Percentiles rank a stretch among this genome's conserved stretches.
phyloP scores from a whole-genome alignment of 345 rosid species.

The Gossypioides kirkii region DNA sequence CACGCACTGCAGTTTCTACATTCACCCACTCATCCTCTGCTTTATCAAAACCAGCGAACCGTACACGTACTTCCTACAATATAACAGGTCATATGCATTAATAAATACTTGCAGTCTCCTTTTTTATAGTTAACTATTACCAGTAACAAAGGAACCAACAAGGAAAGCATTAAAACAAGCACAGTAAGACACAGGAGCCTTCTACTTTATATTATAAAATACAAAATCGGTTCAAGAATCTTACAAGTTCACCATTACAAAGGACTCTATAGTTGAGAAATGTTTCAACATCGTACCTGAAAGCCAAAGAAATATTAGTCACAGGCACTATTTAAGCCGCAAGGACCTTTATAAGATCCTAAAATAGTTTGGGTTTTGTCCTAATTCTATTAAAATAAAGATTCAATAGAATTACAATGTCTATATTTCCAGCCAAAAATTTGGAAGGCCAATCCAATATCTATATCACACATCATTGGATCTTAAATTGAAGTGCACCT shows the following conservation, averaged over 20 bases:
- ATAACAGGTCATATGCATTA: not conserved
- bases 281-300: conserved; percentile 73
- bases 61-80: conserved; percentile 76
- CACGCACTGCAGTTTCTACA: conserved; percentile 51
- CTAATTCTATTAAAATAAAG: not conserved
- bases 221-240: conserved; percentile 19
- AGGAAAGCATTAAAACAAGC: not conserved
- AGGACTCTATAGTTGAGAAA: conserved; percentile 56
- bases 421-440: not conserved
- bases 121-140: not conserved
- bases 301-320: conserved; percentile 18
- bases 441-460: not conserved
- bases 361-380: not conserved
- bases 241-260: conserved; percentile 65
- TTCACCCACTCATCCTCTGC: conserved; percentile 86
- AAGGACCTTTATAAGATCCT: not conserved
- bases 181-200: not conserved
- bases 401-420: not conserved
- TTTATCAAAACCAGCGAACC: conserved; percentile 63
- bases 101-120: not conserved
- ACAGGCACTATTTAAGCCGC: not conserved
- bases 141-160: not conserved
- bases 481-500: not conserved
- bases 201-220: not conserved
- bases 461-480: not conserved